phyloP scores from a whole-genome alignment of 2,329 filamentous ascomycete species.

The Colletotrichum cereale region DNA sequence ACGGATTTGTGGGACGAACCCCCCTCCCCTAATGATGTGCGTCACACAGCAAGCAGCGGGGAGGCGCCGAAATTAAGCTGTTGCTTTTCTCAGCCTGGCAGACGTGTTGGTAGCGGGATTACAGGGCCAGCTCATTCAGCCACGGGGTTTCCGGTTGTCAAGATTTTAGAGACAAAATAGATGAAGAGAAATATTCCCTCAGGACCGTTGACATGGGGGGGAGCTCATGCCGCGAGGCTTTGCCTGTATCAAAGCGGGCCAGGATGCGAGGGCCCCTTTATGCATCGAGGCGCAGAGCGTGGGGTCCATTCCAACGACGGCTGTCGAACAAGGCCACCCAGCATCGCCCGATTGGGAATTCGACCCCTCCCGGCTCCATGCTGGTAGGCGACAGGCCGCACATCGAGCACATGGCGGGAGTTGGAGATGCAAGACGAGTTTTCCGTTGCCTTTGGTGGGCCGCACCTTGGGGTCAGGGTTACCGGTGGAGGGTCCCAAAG shows the following conservation, averaged over 20 bases:
- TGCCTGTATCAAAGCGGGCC: constrained; percentile 29
- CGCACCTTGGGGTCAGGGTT: too few species aligned
- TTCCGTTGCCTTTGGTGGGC: background rate
- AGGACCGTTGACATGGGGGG: constrained; percentile 31
- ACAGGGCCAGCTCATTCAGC: background rate
- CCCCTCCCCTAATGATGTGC: background rate
- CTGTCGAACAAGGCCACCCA: constrained; percentile 4
- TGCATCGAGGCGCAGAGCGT: constrained; percentile 35
- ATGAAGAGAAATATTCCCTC: background rate
- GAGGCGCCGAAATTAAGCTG: constrained; percentile 16
- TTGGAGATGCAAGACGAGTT: background rate
- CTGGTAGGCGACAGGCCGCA: constrained; percentile 1
- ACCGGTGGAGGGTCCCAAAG: background rate
- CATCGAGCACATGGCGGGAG: constrained; percentile 1
- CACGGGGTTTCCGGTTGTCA: constrained; percentile 4
- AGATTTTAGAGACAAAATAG: background rate
- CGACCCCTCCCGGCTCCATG: background rate
- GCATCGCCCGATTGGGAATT: background rate
- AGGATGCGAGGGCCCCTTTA: constrained; percentile 36
- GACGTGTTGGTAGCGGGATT: background rate
- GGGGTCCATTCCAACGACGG: constrained; percentile 25
- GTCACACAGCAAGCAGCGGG: constrained; percentile 15
- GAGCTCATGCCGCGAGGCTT: constrained; percentile 34
- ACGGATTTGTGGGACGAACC: constrained; percentile 1
- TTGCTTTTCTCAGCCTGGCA: constrained; percentile 23